Percentiles rank a stretch among this genome's conserved stretches.
Conservation (phyloP, 768 basidiomycete genomes). For the Rhizopogon vinicolor region DNA sequence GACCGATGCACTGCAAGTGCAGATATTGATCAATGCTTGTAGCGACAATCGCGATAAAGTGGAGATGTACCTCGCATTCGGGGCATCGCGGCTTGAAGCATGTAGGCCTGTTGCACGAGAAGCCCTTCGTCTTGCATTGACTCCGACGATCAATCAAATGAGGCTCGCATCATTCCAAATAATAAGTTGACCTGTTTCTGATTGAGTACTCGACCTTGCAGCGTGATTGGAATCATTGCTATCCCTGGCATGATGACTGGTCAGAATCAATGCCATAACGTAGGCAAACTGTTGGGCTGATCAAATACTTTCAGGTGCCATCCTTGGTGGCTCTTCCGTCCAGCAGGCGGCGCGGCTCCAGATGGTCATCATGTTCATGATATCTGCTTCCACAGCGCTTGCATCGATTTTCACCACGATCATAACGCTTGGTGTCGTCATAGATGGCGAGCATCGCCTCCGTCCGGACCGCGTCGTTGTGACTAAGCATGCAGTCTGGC, state of each 20-base stretch:
- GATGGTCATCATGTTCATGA: constrained; percentile 96
- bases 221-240: constrained; percentile 72
- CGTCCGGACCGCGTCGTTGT: constrained; percentile 57
- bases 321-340: constrained; percentile 81
- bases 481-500: constrained; percentile 27
- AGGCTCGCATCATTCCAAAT: constrained; percentile 38
- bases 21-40: not conserved
- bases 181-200: not conserved
- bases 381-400: constrained; percentile 71
- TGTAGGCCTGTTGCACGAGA: constrained; percentile 75
- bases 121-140: constrained; percentile 73
- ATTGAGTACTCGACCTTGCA: constrained; percentile 18
- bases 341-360: constrained; percentile 83
- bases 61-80: constrained; percentile 82
- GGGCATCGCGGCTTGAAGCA: constrained; percentile 80
- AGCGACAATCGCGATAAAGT: constrained; percentile 85
- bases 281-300: not conserved
- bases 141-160: constrained; percentile 85
- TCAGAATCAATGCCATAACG: not conserved
- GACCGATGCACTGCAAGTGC: not conserved
- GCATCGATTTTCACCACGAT: constrained; percentile 63
- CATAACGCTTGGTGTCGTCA: constrained; percentile 53
- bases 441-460: constrained; percentile 66
- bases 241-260: constrained; percentile 49
- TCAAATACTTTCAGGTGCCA: constrained; percentile 85